Evolutionary conservation across 169 alveolate genomes (phyloP), one percentile per base, ranked within the genome.

Genomic region (Eimeria tenella): DNA sequence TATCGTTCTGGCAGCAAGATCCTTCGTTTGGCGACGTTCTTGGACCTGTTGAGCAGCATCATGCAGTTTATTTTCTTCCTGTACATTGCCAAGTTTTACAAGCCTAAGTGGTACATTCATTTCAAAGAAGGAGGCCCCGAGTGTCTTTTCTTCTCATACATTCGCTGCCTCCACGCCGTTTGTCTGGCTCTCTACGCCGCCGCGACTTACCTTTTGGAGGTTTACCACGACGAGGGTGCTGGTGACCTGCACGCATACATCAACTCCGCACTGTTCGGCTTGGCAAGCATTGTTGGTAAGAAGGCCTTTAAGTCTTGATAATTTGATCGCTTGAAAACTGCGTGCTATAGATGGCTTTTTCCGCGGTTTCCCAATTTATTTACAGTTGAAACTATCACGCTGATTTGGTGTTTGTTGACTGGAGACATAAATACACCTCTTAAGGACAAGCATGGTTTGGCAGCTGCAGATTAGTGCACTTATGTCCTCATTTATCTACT

Each of bases 201-300:
- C 65, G 99, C 99, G 81, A 96, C 97, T 74, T 97, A 97, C 93
- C 97, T 98, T 49, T 93, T 98, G 75, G 99, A 98, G 91, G 98
- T 98, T 9, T 98, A 97, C 94, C 99, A 98, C 91, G 99, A 98
- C 86, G 99, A 98, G 79, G 99, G 99, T 7, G 99, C 98, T 19
- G 99, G 99, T 5, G 98, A 97, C 91, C 95, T 97, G 70, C 98
- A 98, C 93, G 99, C 99, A 52, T 98, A 98, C 95, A 97, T 98
- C 91, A 98, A 98, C 96, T 97, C 98, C 17, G 97, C 96, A 5
- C 95, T 96, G 86, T 96, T 97, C 95, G 98, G 96, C 4, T 93
- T 96, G 63, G 97, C 98, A 17, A 98, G 98, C 52, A 79, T 91
- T 53, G 96, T 97, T 82, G 98, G 98, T 97, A 94, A 21, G 95